A percentile compares a stretch with the other conserved stretches of the same genome.
Conservation (phyloP, 192 early-diverging fungal species). For the Gigaspora rosea region DNA sequence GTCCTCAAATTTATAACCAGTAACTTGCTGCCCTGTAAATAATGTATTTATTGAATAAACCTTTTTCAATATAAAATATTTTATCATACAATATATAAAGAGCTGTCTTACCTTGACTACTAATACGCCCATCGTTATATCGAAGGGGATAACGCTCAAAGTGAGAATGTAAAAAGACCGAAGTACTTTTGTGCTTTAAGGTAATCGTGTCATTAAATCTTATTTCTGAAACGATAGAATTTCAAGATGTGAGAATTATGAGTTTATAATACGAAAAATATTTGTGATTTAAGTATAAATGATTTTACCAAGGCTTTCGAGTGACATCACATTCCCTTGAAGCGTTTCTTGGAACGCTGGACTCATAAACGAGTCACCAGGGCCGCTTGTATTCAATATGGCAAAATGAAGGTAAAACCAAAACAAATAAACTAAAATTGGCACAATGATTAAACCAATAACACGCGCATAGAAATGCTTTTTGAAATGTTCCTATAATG, state of each 20-base stretch:
- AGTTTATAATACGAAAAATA: conserved; percentile 38
- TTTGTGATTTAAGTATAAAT: conserved; percentile 39
- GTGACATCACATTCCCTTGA: conserved; percentile 70
- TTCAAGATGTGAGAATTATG: not conserved
- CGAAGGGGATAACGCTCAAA: conserved; percentile 76
- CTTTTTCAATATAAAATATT: not conserved
- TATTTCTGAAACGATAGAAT: conserved; percentile 57
- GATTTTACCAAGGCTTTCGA: conserved; percentile 40
- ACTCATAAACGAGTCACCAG: conserved; percentile 94
- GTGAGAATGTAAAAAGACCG: conserved; percentile 81
- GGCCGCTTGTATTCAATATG: conserved; percentile 75
- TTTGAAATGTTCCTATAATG: conserved; percentile 57
- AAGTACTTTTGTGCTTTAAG: conserved; percentile 76
- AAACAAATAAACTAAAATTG: conserved; percentile 73
- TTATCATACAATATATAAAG: not conserved
- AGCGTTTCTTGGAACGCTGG: conserved; percentile 85
- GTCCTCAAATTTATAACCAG: conserved; percentile 79
- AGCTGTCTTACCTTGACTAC: conserved; percentile 65
- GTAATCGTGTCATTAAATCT: conserved; percentile 80
- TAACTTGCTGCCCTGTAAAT: conserved; percentile 82
- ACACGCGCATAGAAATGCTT: conserved; percentile 87
- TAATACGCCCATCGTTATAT: conserved; percentile 91
- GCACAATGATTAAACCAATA: conserved; percentile 80
- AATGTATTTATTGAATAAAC: conserved; percentile 5
- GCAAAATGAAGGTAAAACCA: conserved; percentile 95